Conservation (phyloP, 108 stramenopile species). For the Mediolabrus comicus region DNA sequence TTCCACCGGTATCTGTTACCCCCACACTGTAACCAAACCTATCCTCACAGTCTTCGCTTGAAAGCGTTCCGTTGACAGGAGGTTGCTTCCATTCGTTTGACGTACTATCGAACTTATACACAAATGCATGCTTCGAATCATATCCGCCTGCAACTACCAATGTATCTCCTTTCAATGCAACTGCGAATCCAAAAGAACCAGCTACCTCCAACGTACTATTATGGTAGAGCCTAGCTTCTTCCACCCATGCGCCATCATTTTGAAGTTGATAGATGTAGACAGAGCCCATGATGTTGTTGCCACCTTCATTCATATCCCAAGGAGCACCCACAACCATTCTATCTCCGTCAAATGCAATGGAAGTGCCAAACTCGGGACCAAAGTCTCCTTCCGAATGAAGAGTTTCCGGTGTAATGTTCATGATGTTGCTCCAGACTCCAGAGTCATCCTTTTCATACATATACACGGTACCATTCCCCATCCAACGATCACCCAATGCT, state of each 20-base stretch:
- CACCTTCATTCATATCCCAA: neutral
- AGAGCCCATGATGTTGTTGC: neutral
- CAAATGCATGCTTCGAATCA: neutral
- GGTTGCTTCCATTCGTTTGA: neutral
- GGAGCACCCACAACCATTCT: neutral
- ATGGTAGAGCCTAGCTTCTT: neutral
- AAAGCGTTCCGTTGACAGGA: neutral
- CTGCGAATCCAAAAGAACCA: neutral
- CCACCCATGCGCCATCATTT: neutral
- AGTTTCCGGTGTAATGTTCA: neutral
- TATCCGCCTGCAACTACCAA: neutral
- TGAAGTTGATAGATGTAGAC: neutral
- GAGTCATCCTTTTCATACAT: neutral
- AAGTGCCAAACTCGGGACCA: neutral
- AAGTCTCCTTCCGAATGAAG: neutral
- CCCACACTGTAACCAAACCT: neutral
- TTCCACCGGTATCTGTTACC: neutral
- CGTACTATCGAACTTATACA: neutral
- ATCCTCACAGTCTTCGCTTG: neutral
- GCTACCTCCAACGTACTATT: neutral
- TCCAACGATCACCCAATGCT: neutral
- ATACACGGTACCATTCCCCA: neutral
- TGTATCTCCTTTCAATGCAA: neutral
- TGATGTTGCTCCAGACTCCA: neutral
- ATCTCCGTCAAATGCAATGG: neutral